Percentiles rank a stretch among this genome's conserved stretches.
Conservation (phyloP, 495 filamentous ascomycete genomes). For the Trichoderma erinaceum region DNA sequence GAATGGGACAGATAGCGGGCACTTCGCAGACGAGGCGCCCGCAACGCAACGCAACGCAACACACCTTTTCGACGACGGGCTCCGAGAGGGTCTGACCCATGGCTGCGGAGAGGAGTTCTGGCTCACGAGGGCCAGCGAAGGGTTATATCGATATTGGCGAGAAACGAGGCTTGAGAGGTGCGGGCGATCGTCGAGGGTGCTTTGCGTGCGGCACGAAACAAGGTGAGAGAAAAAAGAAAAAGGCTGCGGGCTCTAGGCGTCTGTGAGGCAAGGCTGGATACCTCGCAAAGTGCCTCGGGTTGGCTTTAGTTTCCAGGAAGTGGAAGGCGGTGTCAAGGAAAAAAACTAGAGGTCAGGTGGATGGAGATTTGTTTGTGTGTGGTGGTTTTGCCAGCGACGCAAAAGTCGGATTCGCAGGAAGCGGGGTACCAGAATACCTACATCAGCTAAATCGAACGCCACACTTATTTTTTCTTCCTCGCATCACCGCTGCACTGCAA, state of each 20-base stretch:
- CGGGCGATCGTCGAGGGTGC: neutral
- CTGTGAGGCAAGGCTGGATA: neutral
- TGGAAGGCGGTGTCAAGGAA: neutral
- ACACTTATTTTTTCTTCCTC: neutral
- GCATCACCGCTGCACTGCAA: neutral
- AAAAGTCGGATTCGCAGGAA: conserved; percentile 11
- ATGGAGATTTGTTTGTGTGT: conserved; percentile 8
- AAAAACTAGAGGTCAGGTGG: neutral
- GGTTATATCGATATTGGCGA: conserved; percentile 17
- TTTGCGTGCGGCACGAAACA: neutral
- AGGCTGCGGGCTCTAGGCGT: neutral
- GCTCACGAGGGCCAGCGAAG: conserved; percentile 1
- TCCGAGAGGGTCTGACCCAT: conserved; percentile 99
- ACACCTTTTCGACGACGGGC: conserved; percentile 97
- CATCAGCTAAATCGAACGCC: neutral
- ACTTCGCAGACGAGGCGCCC: neutral
- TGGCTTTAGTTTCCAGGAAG: neutral
- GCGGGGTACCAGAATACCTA: conserved; percentile 9
- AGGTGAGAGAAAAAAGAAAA: neutral
- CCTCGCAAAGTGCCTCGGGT: neutral
- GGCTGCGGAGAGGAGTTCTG: conserved; percentile 17
- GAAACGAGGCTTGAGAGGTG: conserved; percentile 14
- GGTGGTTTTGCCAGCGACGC: conserved; percentile 7
- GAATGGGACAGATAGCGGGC: conserved; percentile 7
- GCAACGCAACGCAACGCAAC: conserved; percentile 24